phyloP scores from a whole-genome alignment of 208 protist genomes.

The Leishmania tarentolae region DNA sequence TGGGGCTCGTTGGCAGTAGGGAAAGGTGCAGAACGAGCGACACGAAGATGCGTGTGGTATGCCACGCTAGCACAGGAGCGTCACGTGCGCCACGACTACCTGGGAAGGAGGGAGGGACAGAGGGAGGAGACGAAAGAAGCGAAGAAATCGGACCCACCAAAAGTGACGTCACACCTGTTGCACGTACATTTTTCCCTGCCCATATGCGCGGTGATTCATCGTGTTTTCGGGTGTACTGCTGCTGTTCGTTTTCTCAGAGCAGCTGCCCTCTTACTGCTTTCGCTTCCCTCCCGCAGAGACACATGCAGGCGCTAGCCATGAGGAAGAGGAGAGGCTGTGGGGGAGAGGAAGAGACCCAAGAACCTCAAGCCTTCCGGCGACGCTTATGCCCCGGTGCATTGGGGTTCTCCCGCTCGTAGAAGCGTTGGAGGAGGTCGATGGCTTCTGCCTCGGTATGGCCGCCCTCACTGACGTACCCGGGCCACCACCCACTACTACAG shows the following conservation, averaged over 20 bases:
- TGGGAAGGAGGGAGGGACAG: neutral
- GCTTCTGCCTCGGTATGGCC: conserved; percentile 65
- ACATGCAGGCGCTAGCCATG: neutral
- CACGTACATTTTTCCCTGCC: neutral
- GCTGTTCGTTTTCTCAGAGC: neutral
- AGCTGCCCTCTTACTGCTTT: neutral
- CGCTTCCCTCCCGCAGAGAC: neutral
- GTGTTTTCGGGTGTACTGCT: neutral
- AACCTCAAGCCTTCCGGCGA: conserved; percentile 38
- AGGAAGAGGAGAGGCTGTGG: neutral
- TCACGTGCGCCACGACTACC: neutral
- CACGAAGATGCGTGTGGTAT: neutral
- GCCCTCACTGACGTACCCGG: conserved; percentile 66
- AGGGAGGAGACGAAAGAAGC: conserved; percentile 4
- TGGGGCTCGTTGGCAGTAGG: neutral
- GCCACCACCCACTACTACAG: conserved; percentile 8
- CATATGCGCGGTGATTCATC: neutral
- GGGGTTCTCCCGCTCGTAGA: conserved; percentile 83
- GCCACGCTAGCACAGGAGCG: neutral
- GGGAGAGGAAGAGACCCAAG: neutral
- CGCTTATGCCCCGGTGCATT: conserved; percentile 80
- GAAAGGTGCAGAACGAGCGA: neutral
- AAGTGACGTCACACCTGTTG: neutral
- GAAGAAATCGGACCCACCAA: neutral
- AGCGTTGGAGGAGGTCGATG: conserved; percentile 71